Evolutionary conservation across 345 rosid species (phyloP), one percentile per base, ranked within the genome.

Genomic region (Populus davidiana): DNA sequence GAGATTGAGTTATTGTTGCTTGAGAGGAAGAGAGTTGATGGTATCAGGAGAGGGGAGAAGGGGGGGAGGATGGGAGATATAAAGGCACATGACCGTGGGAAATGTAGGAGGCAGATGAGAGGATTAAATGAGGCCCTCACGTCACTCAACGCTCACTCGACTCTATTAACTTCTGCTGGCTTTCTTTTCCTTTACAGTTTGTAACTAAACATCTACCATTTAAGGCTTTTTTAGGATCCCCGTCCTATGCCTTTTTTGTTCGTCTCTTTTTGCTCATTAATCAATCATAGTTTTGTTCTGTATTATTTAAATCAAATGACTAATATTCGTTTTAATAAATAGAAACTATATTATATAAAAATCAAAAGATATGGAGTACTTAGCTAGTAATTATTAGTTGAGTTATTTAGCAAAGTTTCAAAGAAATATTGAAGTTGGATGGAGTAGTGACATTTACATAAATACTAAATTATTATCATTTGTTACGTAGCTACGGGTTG

Each of bases 71-170:
- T 67, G 73, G 62, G 56, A 61, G 78, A 73, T 79, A 79, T 79
- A 79, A 73, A 79, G 80, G 74, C 75, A 65, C 59, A 25, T 72
- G 66, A 25, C 47, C 50, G 27, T 0, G 49, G 39, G 83, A 80
- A 76, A 66, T 81, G 83, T 76, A 71, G 80, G 50, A 5, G 80
- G 83, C 80, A 81, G 83, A 81, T 81, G 83, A 59, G 83, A 76
- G 67, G 83, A 81, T n/a, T 81, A 20, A 81, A 81, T 81, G 80
- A 75, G 54, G 44, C 31, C 21, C 2, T 50, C 78, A 65, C 75
- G 72, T 75, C 79, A 71, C 79, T 75, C 83, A 81, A 81, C 83
- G 83, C 77, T 70, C 83, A 81, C 77, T 71, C 61, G 67, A 80
- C 82, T 71, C 27, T 72, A 52, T 78, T 78, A 72, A 78, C 47